Conservation (phyloP, 2,329 filamentous ascomycete genomes). For the Lithohypha guttulata region DNA sequence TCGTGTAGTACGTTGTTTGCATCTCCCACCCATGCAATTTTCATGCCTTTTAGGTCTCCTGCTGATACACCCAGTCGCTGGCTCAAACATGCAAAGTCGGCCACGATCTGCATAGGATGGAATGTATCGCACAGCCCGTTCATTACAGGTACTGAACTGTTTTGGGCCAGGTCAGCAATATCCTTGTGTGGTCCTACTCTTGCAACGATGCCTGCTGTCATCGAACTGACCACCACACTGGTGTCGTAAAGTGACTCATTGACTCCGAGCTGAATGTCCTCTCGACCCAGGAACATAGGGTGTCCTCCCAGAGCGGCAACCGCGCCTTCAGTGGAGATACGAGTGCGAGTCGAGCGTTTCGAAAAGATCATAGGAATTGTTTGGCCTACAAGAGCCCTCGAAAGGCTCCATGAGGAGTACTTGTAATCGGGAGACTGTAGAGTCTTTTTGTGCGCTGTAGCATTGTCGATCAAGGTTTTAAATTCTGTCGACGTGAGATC, state of each 20-base stretch:
- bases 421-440: constrained; percentile 51
- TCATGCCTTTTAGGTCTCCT: constrained; percentile 63
- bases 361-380: constrained; percentile 94
- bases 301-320: constrained; percentile 81
- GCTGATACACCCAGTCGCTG: constrained; percentile 55
- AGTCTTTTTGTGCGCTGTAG: constrained; percentile 55
- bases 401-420: constrained; percentile 46
- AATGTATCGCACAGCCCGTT: constrained; percentile 83
- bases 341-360: constrained; percentile 87
- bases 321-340: constrained; percentile 86
- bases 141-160: constrained; percentile 70
- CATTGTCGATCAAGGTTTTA: constrained; percentile 71
- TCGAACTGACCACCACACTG: constrained; percentile 82
- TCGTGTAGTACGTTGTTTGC: constrained; percentile 97
- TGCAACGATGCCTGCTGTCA: constrained; percentile 74
- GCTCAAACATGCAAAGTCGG: constrained; percentile 83
- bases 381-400: constrained; percentile 56
- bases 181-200: constrained; percentile 70
- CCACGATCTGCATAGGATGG: constrained; percentile 88
- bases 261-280: constrained; percentile 88
- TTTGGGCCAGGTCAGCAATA: constrained; percentile 56
- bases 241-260: constrained; percentile 96
- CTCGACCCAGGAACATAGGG: constrained; percentile 90
- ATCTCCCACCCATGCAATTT: constrained; percentile 92
- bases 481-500: constrained; percentile 76